Base-by-base conservation (phyloP, 2,329 filamentous ascomycete species). In the Pseudogymnoascus sp. region DNA sequence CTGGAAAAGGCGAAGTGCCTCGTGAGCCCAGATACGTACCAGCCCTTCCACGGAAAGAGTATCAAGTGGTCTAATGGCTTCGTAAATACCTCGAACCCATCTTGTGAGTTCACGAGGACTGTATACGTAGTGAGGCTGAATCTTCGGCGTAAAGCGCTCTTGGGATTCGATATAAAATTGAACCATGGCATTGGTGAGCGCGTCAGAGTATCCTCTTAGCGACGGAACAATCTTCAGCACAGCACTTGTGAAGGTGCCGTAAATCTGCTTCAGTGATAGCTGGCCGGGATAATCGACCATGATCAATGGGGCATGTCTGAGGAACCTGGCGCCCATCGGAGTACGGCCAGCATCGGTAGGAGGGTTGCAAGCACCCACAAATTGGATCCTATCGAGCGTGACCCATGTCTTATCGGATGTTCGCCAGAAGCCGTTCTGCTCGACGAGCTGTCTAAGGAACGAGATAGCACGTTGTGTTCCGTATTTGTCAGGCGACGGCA, bases 261-360 rank as follows among this genome's bases (percentile, higher is more conserved):
- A 99, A 68, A 99, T 99, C 74, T 99, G 94, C 68, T 88, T 88
- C 38, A 99, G 83, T 3, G 95, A 99, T 45, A 92, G 81, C 77
- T 99, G 92, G 70, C 95, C 94, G 65, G 94, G 94, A 72, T 99
- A 99, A 73, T 99, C 94, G 43, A 99, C 95, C 95, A 99, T 99
- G 76, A 99, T 90, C 62, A 99, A 84, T n/a, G 94, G 94, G 14
- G 94, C 92, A 74, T 99, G 95, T 64, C 95, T 87, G 67, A 99
- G 82, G 84, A 99, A 99, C 69, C 94, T 84, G 59, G 91, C 86
- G 45, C 91, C 94, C 80, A 99, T 87, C 0, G 94, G 89, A 11
- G 94, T 97, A 83, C 94, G 92, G 26, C 94, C 94, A 68, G 92
- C 92, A 77, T 99, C 95, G 0, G 94, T 97, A 0, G 94, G 94